A percentile compares a stretch with the other conserved stretches of the same genome.
Conservation (phyloP, 2,329 filamentous ascomycete species). For the Teratosphaeria nubilosa region DNA sequence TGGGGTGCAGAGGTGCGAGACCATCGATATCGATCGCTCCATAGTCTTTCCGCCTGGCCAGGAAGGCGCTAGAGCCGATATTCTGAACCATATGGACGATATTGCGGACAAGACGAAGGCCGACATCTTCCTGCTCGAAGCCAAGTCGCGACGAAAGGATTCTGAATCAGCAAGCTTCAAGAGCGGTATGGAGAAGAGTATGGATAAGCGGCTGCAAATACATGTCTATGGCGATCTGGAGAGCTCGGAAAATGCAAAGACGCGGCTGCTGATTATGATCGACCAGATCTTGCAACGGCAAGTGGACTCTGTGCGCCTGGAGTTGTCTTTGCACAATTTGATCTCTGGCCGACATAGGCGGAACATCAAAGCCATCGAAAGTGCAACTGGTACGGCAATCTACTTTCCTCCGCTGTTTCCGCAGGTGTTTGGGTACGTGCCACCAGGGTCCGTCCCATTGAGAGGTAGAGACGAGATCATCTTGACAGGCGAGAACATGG, state of each 20-base stretch:
- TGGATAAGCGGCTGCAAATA: slow-evolving; percentile 81
- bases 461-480: slow-evolving; percentile 85
- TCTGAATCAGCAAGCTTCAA: slow-evolving; percentile 68
- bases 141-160: slow-evolving; percentile 59
- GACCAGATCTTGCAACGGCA: slow-evolving; percentile 73
- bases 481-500: slow-evolving; percentile 80
- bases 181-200: slow-evolving; percentile 68
- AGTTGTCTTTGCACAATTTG: slow-evolving; percentile 79
- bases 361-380: slow-evolving; percentile 97
- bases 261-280: slow-evolving; percentile 90
- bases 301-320: slow-evolving; percentile 71
- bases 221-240: slow-evolving; percentile 93
- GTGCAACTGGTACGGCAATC: slow-evolving; percentile 87
- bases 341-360: slow-evolving; percentile 89
- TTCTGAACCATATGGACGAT: slow-evolving; percentile 76
- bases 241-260: slow-evolving; percentile 94
- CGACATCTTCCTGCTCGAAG: slow-evolving; percentile 90
- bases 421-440: slow-evolving; percentile 80
- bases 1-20: slow-evolving; percentile 66
- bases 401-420: slow-evolving; percentile 96
- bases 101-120: slow-evolving; percentile 84
- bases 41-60: slow-evolving; percentile 65
- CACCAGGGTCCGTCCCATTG: slow-evolving; percentile 61
- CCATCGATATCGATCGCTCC: slow-evolving; percentile 84
- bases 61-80: slow-evolving; percentile 51